These are phyloP conservation scores for Lecanoromycetidae sp. DNA, from an alignment of 2,329 filamentous ascomycete species.

Conservation along the genomic window DNA sequence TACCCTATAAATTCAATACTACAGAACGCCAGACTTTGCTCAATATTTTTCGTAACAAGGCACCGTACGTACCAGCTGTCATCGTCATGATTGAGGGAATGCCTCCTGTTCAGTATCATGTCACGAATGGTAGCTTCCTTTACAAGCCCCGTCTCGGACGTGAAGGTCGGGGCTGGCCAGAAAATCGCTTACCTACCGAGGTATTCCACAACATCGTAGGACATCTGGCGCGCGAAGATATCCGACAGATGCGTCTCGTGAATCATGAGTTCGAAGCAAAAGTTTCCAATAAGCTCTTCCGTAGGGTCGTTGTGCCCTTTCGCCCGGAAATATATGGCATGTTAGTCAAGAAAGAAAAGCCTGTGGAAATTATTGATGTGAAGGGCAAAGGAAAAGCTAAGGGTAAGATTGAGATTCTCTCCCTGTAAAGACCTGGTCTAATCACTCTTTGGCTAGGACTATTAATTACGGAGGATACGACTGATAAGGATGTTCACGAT, in stretches of 20 bases:
- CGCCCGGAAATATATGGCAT: conserved; percentile 50
- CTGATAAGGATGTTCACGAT: conserved; percentile 34
- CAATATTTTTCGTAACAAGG: conserved; percentile 1
- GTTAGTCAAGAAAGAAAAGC: conserved; percentile 21
- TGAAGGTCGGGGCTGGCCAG: conserved; percentile 26
- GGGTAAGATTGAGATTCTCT: conserved; percentile 19
- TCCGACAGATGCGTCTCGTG: conserved; percentile 51
- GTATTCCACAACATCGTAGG: conserved; percentile 47
- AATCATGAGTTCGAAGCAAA: conserved; percentile 47
- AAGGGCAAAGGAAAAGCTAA: conserved; percentile 23
- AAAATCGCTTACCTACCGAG: conserved; percentile 43
- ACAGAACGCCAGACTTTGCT: background rate
- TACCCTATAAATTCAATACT: conserved; percentile 2
- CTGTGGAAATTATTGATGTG: background rate
- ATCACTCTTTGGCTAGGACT: background rate
- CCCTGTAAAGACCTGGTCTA: background rate
- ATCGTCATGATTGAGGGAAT: background rate
- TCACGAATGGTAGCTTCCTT: background rate
- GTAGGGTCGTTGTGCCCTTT: conserved; percentile 54
- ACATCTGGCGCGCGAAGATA: conserved; percentile 45
- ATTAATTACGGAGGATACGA: background rate
- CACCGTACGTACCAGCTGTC: conserved; percentile 8
- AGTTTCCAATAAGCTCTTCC: conserved; percentile 47
- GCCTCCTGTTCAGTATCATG: conserved; percentile 3
- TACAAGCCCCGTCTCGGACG: background rate